Percentiles rank a stretch among this genome's conserved stretches.
Evolutionary conservation across 805 yeast species (phyloP).

Genomic region (Jamesozyma piceae): DNA sequence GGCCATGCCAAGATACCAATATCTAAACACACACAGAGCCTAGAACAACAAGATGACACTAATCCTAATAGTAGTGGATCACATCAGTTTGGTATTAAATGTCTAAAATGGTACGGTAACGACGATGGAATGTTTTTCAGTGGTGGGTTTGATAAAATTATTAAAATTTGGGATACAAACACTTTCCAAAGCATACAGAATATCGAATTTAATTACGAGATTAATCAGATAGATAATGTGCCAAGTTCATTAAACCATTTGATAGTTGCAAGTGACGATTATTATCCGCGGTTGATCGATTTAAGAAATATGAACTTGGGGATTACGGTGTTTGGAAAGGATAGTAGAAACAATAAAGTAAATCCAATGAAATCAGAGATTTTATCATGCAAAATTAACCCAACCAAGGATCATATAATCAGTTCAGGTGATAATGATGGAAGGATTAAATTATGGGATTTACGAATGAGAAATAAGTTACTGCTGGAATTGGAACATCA

Average conservation of each 20-base stretch:
- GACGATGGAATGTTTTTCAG: conserved; percentile 82
- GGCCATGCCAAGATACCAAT: neutral
- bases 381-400: conserved; percentile 62
- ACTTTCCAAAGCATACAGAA: conserved; percentile 55
- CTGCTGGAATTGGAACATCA: conserved; percentile 17
- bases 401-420: conserved; percentile 46
- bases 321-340: conserved; percentile 55
- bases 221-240: conserved; percentile 50
- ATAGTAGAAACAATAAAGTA: conserved; percentile 46
- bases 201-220: conserved; percentile 51
- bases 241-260: conserved; percentile 40
- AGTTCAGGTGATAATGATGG: conserved; percentile 82
- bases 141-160: conserved; percentile 67
- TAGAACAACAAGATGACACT: neutral
- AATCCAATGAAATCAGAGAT: conserved; percentile 34
- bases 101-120: conserved; percentile 77
- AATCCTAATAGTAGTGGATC: conserved; percentile 9
- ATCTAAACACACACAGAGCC: neutral
- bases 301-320: conserved; percentile 63
- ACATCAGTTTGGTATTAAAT: conserved; percentile 67
- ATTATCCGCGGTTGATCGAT: conserved; percentile 61
- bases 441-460: conserved; percentile 76
- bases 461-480: conserved; percentile 35
- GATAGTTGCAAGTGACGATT: conserved; percentile 64
- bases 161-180: conserved; percentile 76